These are phyloP conservation scores for Pseudohalonectria lignicola DNA, from an alignment of 2,329 filamentous ascomycete genomes.

Conservation along the genomic window DNA sequence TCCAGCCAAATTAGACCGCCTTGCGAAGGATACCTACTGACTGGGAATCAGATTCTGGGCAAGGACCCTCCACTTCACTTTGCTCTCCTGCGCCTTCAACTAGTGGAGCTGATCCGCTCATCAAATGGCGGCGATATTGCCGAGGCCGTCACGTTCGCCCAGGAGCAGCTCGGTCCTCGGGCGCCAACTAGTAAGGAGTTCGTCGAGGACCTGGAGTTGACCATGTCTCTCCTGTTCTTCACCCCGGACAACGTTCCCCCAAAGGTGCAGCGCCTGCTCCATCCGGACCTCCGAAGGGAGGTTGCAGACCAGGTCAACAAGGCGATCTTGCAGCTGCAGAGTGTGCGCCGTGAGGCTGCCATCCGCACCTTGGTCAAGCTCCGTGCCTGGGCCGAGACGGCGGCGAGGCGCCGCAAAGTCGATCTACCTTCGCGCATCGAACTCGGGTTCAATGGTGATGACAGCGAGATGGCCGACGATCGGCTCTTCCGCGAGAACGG, in stretches of 20 bases:
- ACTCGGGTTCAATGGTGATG: conserved; percentile 25
- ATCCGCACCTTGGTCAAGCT: conserved; percentile 73
- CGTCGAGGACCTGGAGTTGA: conserved; percentile 77
- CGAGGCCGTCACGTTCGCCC: conserved; percentile 78
- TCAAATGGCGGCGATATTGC: conserved; percentile 67
- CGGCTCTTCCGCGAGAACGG: conserved; percentile 23
- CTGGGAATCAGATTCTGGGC: conserved; percentile 66
- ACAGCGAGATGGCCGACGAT: conserved; percentile 15
- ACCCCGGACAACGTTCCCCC: conserved; percentile 69
- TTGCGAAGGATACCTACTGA: conserved; percentile 12
- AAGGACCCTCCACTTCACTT: conserved; percentile 77
- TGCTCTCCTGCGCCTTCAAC: conserved; percentile 75
- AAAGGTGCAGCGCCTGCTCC: conserved; percentile 63
- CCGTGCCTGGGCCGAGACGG: conserved; percentile 73
- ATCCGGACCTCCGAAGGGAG: conserved; percentile 66
- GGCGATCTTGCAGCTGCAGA: conserved; percentile 67
- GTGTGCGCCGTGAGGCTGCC: conserved; percentile 64
- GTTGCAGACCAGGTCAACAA: conserved; percentile 88
- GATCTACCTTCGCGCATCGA: conserved; percentile 28
- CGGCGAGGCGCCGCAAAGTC: conserved; percentile 33
- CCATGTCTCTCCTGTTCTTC: conserved; percentile 87
- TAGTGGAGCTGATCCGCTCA: conserved; percentile 82
- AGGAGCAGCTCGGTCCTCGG: conserved; percentile 73
- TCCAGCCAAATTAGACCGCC: too few relatives aligned
- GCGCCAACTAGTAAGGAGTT: conserved; percentile 75